Evolutionary conservation across 805 yeast genomes (phyloP).

Genomic region (Kregervanrija fluxuum): DNA sequence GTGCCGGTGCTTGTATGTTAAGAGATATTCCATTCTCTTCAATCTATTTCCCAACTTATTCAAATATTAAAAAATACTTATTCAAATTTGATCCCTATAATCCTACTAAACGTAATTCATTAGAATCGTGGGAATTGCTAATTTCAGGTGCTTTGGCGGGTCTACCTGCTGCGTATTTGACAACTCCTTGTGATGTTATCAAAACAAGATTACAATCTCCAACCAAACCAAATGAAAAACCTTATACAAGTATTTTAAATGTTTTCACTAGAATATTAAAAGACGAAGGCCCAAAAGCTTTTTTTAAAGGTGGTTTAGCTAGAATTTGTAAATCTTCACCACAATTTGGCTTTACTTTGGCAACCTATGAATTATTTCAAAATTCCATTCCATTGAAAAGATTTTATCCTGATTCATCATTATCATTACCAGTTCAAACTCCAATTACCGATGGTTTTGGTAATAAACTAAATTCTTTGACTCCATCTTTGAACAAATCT

Average conservation of each 20-base stretch:
- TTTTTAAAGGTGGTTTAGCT: slow-evolving; percentile 95
- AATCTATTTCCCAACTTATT: slow-evolving; percentile 94
- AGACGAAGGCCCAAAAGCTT: slow-evolving; percentile 81
- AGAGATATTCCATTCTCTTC: slow-evolving; percentile 97
- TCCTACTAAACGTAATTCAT: slow-evolving; percentile 46
- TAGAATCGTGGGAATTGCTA: slow-evolving; percentile 79
- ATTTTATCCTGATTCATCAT: slow-evolving; percentile 24
- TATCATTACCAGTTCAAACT: background rate
- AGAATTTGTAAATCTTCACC: slow-evolving; percentile 94
- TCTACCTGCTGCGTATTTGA: slow-evolving; percentile 93
- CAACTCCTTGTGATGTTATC: slow-evolving; percentile 96
- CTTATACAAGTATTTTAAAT: slow-evolving; percentile 69
- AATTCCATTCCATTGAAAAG: slow-evolving; percentile 60
- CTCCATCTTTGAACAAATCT: slow-evolving; percentile 11
- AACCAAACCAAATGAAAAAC: slow-evolving; percentile 66
- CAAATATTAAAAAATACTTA: slow-evolving; percentile 76
- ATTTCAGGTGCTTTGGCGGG: slow-evolving; percentile 93
- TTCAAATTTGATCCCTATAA: slow-evolving; percentile 77
- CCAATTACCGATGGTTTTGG: slow-evolving; percentile 19
- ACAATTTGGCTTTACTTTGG: slow-evolving; percentile 94
- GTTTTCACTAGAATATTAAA: slow-evolving; percentile 65
- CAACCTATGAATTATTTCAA: slow-evolving; percentile 92
- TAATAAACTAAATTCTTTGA: slow-evolving; percentile 19
- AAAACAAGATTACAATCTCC: slow-evolving; percentile 91
- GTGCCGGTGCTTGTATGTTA: slow-evolving; percentile 82